Conservation (phyloP, 352 stramenopile species). For the Pythium oligandrum region DNA sequence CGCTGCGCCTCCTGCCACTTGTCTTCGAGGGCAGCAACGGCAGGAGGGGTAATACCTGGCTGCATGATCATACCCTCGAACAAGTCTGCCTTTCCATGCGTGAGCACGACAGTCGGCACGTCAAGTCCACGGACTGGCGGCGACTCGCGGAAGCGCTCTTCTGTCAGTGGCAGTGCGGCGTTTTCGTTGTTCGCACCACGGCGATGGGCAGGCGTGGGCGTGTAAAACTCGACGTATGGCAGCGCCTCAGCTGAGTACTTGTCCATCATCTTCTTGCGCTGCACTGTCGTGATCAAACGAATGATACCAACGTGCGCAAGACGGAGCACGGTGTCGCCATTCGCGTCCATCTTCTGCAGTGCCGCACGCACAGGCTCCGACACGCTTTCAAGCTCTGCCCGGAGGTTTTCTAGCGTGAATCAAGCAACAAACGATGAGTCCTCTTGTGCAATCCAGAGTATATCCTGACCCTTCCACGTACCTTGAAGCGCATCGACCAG, state of each 20-base stretch:
- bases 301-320: conserved; percentile 59
- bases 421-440: conserved; percentile 2
- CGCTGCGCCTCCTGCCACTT: conserved; percentile 68
- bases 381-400: conserved; percentile 50
- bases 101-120: conserved; percentile 70
- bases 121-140: conserved; percentile 19
- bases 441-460: not conserved
- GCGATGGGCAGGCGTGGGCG: conserved; percentile 59
- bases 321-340: conserved; percentile 48
- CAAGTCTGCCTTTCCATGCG: conserved; percentile 56
- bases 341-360: conserved; percentile 54
- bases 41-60: conserved; percentile 31
- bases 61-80: conserved; percentile 69
- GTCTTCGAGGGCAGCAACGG: conserved; percentile 41
- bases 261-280: conserved; percentile 42
- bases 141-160: conserved; percentile 48
- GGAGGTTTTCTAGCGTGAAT: conserved; percentile 43
- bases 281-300: conserved; percentile 60
- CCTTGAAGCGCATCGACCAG: conserved; percentile 65
- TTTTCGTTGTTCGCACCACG: conserved; percentile 52
- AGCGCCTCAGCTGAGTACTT: conserved; percentile 53
- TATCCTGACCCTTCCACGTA: conserved; percentile 7
- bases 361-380: conserved; percentile 50
- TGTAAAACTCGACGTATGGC: conserved; percentile 60
- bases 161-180: conserved; percentile 46